Conservation (phyloP, 1,139 yeast genomes). For the Yamadazyma dushanensis region DNA sequence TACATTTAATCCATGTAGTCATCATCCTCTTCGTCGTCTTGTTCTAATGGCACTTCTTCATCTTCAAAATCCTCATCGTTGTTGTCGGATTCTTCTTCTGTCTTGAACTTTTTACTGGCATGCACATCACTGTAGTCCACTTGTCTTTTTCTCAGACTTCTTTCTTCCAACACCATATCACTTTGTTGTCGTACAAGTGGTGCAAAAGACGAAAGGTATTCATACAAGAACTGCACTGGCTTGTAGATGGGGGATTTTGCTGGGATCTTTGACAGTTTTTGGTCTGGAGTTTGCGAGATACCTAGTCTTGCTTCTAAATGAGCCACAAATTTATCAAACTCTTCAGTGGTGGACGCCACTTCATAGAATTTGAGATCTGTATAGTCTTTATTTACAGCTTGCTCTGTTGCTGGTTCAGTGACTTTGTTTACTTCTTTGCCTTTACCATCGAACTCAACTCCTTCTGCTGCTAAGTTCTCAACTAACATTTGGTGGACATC, state of each 20-base stretch:
- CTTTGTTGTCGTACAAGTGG: conserved; percentile 21
- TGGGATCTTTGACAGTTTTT: conserved; percentile 19
- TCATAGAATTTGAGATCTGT: conserved; percentile 39
- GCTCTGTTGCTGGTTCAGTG: conserved; percentile 2
- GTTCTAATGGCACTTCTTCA: conserved; percentile 7
- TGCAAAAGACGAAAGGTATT: conserved; percentile 23
- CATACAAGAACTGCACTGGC: conserved; percentile 27
- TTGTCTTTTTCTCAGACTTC: conserved; percentile 13
- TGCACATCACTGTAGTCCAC: conserved; percentile 13
- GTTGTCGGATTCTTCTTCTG: conserved; percentile 7
- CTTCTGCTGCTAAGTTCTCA: conserved; percentile 28
- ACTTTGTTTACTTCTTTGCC: conserved; percentile 27
- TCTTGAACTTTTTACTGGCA: conserved; percentile 6
- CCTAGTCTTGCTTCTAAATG: conserved; percentile 26
- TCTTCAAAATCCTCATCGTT: conserved; percentile 10
- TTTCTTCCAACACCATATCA: conserved; percentile 7
- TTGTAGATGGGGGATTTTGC: conserved; percentile 26
- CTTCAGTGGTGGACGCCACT: conserved; percentile 37
- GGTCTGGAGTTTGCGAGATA: conserved; percentile 7
- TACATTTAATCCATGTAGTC: conserved; percentile 12
- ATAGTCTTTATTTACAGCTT: conserved; percentile 6
- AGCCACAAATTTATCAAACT: conserved; percentile 32
- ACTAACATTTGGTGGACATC: conserved; percentile 42
- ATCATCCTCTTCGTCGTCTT: conserved; percentile 14
- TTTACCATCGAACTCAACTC: conserved; percentile 35